Percentiles rank a stretch among this genome's conserved stretches.
These are phyloP conservation scores for Brassica rapa DNA, from an alignment of 345 rosid species.

Conservation along the genomic window DNA sequence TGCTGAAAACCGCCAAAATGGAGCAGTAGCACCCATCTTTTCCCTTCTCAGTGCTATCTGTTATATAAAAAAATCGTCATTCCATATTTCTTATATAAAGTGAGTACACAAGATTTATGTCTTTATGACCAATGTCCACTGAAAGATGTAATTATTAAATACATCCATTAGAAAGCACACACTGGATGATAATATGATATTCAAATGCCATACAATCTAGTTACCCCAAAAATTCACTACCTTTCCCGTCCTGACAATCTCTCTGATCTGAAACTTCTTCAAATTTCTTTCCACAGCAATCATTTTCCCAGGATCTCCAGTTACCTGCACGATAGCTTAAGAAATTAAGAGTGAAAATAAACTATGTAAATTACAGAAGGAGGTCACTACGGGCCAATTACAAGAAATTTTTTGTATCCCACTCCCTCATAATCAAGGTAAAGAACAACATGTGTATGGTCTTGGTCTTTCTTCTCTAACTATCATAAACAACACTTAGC, in stretches of 20 bases:
- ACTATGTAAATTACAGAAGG: not conserved
- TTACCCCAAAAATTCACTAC: conserved; percentile 35
- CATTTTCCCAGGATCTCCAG: conserved; percentile 99
- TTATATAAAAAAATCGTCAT: conserved; percentile 25
- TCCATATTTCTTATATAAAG: conserved; percentile 13
- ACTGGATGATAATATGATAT: conserved; percentile 3
- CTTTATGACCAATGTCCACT: conserved; percentile 6
- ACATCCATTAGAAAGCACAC: conserved; percentile 11
- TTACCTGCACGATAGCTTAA: conserved; percentile 54
- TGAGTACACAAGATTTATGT: conserved; percentile 8
- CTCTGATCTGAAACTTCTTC: conserved; percentile 86
- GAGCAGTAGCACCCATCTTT: conserved; percentile 89
- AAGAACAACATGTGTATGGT: conserved; percentile 8
- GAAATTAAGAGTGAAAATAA: not conserved
- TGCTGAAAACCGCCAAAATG: conserved; percentile 97
- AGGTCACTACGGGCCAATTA: no score
- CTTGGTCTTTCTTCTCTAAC: conserved; percentile 4
- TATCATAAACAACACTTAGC: conserved; percentile 14
- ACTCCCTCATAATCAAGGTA: not conserved
- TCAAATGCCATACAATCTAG: not conserved
- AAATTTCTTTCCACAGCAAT: conserved; percentile 84
- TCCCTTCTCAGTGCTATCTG: conserved; percentile 95
- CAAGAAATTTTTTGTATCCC: not conserved
- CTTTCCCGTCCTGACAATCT: conserved; percentile 82
- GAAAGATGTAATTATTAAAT: conserved; percentile 13